Evolutionary conservation across 257 asterid species (phyloP), one percentile per base, ranked within the genome.

Genomic region (Solanum appendiculatum): DNA sequence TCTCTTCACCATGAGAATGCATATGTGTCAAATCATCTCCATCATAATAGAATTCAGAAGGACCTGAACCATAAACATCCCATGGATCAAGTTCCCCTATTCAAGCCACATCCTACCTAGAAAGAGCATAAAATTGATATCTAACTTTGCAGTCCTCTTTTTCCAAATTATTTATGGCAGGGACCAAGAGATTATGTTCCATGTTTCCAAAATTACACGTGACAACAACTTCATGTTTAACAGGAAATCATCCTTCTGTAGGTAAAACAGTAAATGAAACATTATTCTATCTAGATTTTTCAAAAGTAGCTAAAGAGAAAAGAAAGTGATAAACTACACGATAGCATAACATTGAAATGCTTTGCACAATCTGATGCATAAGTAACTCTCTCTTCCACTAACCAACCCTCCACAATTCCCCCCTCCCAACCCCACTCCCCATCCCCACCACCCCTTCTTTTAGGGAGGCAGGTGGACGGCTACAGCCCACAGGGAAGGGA

Each of bases 181-280:
- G 80, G 34, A 34, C n/a, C n/a, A n/a, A n/a, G n/a, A n/a, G n/a
- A n/a, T n/a, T n/a, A n/a, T n/a, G n/a, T n/a, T n/a, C n/a, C n/a
- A n/a, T n/a, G n/a, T n/a, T n/a, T n/a, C n/a, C n/a, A n/a, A n/a
- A n/a, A n/a, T n/a, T n/a, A n/a, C n/a, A n/a, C n/a, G n/a, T n/a
- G n/a, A n/a, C n/a, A n/a, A n/a, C n/a, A n/a, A n/a, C n/a, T n/a
- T n/a, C n/a, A n/a, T n/a, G n/a, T n/a, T n/a, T n/a, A n/a, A n/a
- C n/a, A n/a, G n/a, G n/a, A n/a, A n/a, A n/a, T n/a, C n/a, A n/a
- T n/a, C 46, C 88, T 72, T 40, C 89, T 77, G 69, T 89, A 81
- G 93, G 92, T 87, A 89, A 86, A 86, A 89, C 69, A 86, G 88
- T 64, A 91, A 64, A 78, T 89, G 91, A 88, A 88, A 91, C 93